Conservation (phyloP, 2,329 filamentous ascomycete species). For the Lizonia empirigonia region DNA sequence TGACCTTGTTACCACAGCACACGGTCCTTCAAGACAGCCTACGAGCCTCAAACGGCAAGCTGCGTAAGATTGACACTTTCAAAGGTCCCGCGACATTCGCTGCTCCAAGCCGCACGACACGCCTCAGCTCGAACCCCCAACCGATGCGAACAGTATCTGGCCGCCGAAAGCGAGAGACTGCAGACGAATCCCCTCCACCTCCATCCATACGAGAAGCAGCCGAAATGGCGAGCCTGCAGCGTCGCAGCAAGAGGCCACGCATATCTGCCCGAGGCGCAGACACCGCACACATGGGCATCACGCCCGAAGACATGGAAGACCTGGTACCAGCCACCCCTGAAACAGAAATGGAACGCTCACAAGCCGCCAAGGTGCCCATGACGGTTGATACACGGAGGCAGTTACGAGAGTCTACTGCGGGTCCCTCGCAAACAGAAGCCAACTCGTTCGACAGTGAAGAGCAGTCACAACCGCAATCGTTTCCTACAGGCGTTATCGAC, state of each 20-base stretch:
- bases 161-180: constrained; percentile 51
- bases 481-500: constrained; percentile 37
- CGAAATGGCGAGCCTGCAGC: constrained; percentile 56
- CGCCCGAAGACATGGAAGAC: constrained; percentile 44
- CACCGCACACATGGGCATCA: constrained; percentile 27
- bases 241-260: constrained; percentile 58
- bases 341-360: constrained; percentile 38
- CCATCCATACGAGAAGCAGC: constrained; percentile 61
- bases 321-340: constrained; percentile 46
- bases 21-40: constrained; percentile 53
- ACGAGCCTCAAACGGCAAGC: constrained; percentile 54
- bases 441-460: constrained; percentile 20
- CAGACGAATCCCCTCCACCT: constrained; percentile 53
- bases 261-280: constrained; percentile 32
- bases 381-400: constrained; percentile 29
- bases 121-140: constrained; percentile 31
- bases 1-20: constrained; percentile 47
- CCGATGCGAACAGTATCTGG: constrained; percentile 36
- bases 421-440: constrained; percentile 27
- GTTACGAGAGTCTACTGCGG: constrained; percentile 33
- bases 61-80: constrained; percentile 50
- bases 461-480: constrained; percentile 27
- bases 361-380: constrained; percentile 30
- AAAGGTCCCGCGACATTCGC: constrained; percentile 50
- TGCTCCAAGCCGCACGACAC: constrained; percentile 47